A percentile compares a stretch with the other conserved stretches of the same genome.
Evolutionary conservation across 805 yeast species (phyloP).

Genomic region (Candida tammaniensis): DNA sequence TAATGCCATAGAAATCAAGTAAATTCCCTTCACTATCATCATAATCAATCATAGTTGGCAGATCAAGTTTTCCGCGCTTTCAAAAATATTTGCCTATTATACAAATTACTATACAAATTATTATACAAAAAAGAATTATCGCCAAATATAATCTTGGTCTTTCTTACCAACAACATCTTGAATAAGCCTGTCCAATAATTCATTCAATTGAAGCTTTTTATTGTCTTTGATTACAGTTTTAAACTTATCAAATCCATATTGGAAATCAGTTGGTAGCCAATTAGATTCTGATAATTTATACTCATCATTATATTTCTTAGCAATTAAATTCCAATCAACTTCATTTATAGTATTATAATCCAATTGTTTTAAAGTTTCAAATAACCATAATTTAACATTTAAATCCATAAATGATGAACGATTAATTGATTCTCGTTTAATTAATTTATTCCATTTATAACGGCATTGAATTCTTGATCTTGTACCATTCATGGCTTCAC

Average conservation of each 20-base stretch:
- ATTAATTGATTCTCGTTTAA: constrained; percentile 51
- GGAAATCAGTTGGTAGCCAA: constrained; percentile 64
- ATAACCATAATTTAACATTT: constrained; percentile 37
- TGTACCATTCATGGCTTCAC: constrained; percentile 85
- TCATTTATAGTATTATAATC: constrained; percentile 23
- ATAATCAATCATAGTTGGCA: constrained; percentile 29
- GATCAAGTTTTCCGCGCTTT: too few relatives aligned
- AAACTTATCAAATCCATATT: constrained; percentile 60
- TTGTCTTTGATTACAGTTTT: constrained; percentile 48
- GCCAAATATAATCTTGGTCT: too few relatives aligned
- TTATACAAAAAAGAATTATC: too few relatives aligned
- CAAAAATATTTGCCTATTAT: too few relatives aligned
- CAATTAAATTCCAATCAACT: constrained; percentile 36
- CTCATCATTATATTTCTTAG: constrained; percentile 26
- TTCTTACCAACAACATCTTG: neutral
- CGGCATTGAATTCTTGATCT: constrained; percentile 93
- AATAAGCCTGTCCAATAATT: constrained; percentile 15
- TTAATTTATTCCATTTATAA: constrained; percentile 87
- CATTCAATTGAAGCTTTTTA: constrained; percentile 13
- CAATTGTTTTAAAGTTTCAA: constrained; percentile 25
- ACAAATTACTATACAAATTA: too few relatives aligned
- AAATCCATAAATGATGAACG: constrained; percentile 30
- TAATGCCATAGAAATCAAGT: constrained; percentile 27
- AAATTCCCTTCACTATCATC: constrained; percentile 28
- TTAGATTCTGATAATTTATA: constrained; percentile 7